Base-by-base conservation (phyloP, 2,329 filamentous ascomycete genomes). In the Rhytidhysteron rufulum region DNA sequence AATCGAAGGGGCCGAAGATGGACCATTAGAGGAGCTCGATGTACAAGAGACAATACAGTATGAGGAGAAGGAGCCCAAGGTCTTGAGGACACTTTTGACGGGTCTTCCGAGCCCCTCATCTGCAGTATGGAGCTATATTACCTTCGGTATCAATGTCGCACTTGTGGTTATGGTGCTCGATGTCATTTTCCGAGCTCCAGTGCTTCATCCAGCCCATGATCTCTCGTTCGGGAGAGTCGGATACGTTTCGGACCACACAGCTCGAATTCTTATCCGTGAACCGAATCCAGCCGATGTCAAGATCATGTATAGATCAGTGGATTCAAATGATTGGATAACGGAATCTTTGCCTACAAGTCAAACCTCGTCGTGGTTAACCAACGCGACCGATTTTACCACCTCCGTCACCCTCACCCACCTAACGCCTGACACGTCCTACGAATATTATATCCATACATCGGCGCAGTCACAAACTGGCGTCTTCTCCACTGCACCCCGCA, bases 151-250 rank as follows among this genome's bases (percentile, higher is more conserved):
- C 60, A 97, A 97, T 61, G 57, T 81, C 15, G 66, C 76, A 3
- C 70, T 93, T 30, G 74, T 88, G 5, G 70, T 78, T 7, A 79
- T 91, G 65, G 79, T 83, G 0, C 74, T 83, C 19, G 93, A 98
- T 62, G 78, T 90, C 29, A 74, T 95, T 11, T 89, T 86, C 58
- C 80, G 86, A 16, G 84, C 85, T 2, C 79, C 80, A 9, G 63
- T 83, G 43, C 77, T 85, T 24, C 76, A 95, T 62, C 81, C 84
- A 4, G 81, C 75, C 19, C 70, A 86, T 20, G 82, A 94, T 49
- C 71, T 95, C 9, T 87, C 89, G 0, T 95, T 98, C 62, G 86
- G 87, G 30, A 79, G 93, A 7, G 72, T 95, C 13, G 93, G 93
- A 19, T 91, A 91, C 61, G 84, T 97, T 20, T 95, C 89, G 4